These are phyloP conservation scores for Macrotyloma uniflorum DNA, from an alignment of 306 rosid genomes.

Conservation along the genomic window DNA sequence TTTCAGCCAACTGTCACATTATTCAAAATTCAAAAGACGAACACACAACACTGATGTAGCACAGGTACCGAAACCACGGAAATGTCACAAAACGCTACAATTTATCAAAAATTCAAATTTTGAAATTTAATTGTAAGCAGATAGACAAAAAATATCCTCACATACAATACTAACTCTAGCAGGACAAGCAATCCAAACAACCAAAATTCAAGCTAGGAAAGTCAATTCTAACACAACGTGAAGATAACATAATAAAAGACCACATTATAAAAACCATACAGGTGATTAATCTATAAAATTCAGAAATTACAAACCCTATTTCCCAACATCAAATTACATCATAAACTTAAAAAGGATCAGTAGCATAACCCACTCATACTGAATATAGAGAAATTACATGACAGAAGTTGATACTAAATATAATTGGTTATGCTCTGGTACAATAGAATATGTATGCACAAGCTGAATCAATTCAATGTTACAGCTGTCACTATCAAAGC, in stretches of 20 bases:
- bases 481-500: background rate
- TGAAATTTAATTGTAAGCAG: slow-evolving; percentile 16
- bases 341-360: background rate
- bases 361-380: background rate
- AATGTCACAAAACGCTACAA: background rate
- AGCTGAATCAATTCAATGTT: background rate
- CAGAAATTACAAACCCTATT: background rate
- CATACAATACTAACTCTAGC: background rate
- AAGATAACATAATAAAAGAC: slow-evolving; percentile 6
- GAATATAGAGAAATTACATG: background rate
- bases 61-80: background rate
- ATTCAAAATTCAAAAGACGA: slow-evolving; percentile 14
- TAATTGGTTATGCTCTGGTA: background rate
- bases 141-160: slow-evolving; percentile 4
- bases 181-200: slow-evolving; percentile 16
- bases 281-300: background rate
- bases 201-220: slow-evolving; percentile 17
- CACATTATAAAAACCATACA: background rate
- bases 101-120: slow-evolving; percentile 25
- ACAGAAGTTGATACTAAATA: background rate
- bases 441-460: background rate
- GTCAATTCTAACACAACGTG: slow-evolving; percentile 6
- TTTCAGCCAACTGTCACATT: slow-evolving; percentile 6
- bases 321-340: background rate
- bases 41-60: background rate